Evolutionary conservation across 1,139 yeast species (phyloP).

Genomic region (Yamadazyma buinensis): DNA sequence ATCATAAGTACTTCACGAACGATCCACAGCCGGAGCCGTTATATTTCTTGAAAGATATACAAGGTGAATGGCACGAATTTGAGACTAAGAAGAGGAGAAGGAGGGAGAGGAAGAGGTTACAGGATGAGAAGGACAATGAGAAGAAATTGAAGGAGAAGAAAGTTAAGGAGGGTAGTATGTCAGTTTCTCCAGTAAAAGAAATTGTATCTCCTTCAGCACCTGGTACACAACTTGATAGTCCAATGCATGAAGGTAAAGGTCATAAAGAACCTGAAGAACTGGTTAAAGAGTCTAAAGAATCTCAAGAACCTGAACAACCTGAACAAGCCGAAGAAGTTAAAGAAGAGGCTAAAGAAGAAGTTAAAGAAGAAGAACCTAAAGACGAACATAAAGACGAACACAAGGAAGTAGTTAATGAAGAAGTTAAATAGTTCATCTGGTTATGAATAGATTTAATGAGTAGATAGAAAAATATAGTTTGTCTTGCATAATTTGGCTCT

Average conservation of each 20-base stretch:
- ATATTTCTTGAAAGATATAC: conserved; percentile 49
- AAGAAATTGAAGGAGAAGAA: neutral
- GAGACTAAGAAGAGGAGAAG: conserved; percentile 85
- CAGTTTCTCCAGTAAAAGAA: neutral
- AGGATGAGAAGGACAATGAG: conserved; percentile 25
- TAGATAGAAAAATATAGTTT: no score
- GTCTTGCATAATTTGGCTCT: no score
- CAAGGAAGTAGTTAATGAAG: no score
- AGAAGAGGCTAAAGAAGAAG: no score
- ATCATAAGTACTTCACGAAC: conserved; percentile 71
- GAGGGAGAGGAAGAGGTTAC: conserved; percentile 47
- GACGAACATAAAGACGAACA: no score
- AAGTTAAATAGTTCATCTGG: no score
- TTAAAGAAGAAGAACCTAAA: no score
- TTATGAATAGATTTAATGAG: no score
- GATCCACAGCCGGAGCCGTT: conserved; percentile 63
- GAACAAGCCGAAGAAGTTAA: conserved; percentile 8
- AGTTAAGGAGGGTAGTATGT: no score
- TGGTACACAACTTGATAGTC: no score
- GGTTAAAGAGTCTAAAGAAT: neutral
- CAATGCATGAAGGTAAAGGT: neutral
- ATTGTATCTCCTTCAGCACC: no score
- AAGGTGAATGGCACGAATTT: conserved; percentile 95
- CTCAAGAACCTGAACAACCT: conserved; percentile 38
- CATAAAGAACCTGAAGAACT: neutral